These are phyloP conservation scores for Beta vulgaris DNA, from an alignment of 148 eudicot species.

Conservation along the genomic window DNA sequence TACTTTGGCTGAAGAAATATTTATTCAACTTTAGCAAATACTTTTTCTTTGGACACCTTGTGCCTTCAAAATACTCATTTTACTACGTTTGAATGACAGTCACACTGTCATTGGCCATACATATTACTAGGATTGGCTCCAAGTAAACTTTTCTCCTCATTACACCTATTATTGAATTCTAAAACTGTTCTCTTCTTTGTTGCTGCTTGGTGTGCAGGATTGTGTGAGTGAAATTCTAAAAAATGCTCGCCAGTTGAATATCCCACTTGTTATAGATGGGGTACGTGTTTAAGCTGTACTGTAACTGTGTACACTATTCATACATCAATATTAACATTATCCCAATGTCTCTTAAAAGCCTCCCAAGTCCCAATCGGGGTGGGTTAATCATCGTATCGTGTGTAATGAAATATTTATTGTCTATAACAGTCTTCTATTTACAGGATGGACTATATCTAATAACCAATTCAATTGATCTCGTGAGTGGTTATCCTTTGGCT, in stretches of 20 bases:
- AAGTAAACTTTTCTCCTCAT: background rate
- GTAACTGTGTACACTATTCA: background rate
- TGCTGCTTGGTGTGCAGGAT: slow-evolving; percentile 42
- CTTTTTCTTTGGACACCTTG: background rate
- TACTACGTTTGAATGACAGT: too few species aligned
- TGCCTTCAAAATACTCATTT: background rate
- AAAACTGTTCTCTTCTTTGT: background rate
- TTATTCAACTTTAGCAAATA: background rate
- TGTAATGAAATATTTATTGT: slow-evolving; percentile 1
- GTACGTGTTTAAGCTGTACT: slow-evolving; percentile 39
- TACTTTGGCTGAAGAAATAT: too few species aligned
- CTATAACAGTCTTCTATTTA: slow-evolving; percentile 10
- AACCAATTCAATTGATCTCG: slow-evolving; percentile 70
- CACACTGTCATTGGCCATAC: background rate
- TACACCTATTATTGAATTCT: background rate
- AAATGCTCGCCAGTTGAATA: slow-evolving; percentile 65
- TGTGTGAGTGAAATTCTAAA: slow-evolving; percentile 79
- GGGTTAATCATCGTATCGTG: background rate
- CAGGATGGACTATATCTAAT: slow-evolving; percentile 98
- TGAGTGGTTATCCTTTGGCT: slow-evolving; percentile 81
- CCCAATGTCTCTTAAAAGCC: background rate
- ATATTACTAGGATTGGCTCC: background rate
- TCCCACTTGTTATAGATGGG: slow-evolving; percentile 95
- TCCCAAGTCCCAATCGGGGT: background rate
- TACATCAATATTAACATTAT: background rate